Base-by-base conservation (phyloP, 1,284 basidiomycete species). In the Austroboletus rostrupii region DNA sequence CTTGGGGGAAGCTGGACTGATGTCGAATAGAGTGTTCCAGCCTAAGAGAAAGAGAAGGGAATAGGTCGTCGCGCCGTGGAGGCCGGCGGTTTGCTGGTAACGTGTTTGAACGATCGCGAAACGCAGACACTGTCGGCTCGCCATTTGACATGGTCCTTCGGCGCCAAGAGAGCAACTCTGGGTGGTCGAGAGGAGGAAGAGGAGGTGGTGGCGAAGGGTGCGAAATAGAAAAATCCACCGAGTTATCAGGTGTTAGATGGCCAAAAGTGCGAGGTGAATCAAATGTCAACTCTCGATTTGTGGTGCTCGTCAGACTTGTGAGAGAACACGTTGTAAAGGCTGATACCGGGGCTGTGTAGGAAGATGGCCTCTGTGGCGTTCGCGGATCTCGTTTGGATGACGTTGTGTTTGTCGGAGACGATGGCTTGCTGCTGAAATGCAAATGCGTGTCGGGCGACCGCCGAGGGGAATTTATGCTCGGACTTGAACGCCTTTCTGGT, bases 131-230 rank as follows among this genome's bases (percentile, higher is more conserved):
- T n/a, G 50, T 12, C n/a, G 54, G 35, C 37, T 53, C 52, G 26
- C 21, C 40, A 28, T 40, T 28, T 43, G 49, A 41, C 19, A 43
- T 48, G 40, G 53, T 40, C 20, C 54, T 53, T 38, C 42, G 48
- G 23, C 53, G 61, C 16, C 50, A 54, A 43, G 57, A 52, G 45
- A 65, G 51, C 37, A 79, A 67, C 36, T 72, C 76, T n/a, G 78
- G 77, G 59, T 80, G 79, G 49, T 74, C 65, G 17, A 81, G 68
- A 6, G 77, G 70, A 20, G 80, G 80, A 31, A 81, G 60, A 11
- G 79, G 77, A 10, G 80, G 80, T 3, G 65, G 58, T 20, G 63
- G 57, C 13, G 61, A 65, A 57, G 53, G 50, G 36, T 58, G 47
- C 45, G 52, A 48, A 40, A 63, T 56, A n/a, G 57, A 61, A 46